Conservation (phyloP, 2,329 filamentous ascomycete genomes). For the Cladosporium sp. region DNA sequence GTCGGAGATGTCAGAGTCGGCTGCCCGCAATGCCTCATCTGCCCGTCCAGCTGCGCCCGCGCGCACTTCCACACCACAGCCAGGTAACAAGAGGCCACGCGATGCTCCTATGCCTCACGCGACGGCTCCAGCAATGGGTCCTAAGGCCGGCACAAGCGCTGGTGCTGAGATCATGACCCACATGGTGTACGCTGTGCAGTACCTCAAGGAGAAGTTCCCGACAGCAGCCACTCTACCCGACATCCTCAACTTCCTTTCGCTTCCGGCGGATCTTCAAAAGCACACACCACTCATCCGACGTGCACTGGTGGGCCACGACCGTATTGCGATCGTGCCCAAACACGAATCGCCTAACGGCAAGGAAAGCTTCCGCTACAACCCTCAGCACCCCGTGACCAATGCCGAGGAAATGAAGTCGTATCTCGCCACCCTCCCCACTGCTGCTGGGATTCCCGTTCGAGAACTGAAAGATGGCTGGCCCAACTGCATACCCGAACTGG, state of each 20-base stretch:
- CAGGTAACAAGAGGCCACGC: conserved; percentile 8
- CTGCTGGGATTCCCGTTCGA: conserved; percentile 75
- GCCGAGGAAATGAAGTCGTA: conserved; percentile 73
- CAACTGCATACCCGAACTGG: conserved; percentile 73
- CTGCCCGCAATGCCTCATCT: conserved; percentile 26
- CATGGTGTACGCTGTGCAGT: conserved; percentile 80
- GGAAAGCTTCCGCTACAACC: conserved; percentile 75
- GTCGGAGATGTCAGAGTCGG: conserved; percentile 27
- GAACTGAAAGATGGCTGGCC: conserved; percentile 96
- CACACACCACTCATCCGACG: conserved; percentile 57
- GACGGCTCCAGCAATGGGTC: background rate
- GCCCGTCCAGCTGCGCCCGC: conserved; percentile 21
- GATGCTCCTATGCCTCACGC: background rate
- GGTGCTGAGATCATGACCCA: conserved; percentile 81
- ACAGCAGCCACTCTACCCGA: conserved; percentile 67
- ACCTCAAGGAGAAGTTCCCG: conserved; percentile 65
- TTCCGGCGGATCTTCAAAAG: conserved; percentile 46
- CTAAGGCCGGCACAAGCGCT: conserved; percentile 52
- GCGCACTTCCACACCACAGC: conserved; percentile 17
- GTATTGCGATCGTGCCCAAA: conserved; percentile 54
- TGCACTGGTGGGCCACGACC: conserved; percentile 63
- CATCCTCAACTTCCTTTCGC: conserved; percentile 74
- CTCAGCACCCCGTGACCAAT: conserved; percentile 76
- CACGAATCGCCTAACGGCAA: conserved; percentile 41
- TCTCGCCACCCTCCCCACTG: conserved; percentile 76